A percentile compares a stretch with the other conserved stretches of the same genome.
phyloP scores from a whole-genome alignment of 129 eudicot genomes.

The Artemisia annua region DNA sequence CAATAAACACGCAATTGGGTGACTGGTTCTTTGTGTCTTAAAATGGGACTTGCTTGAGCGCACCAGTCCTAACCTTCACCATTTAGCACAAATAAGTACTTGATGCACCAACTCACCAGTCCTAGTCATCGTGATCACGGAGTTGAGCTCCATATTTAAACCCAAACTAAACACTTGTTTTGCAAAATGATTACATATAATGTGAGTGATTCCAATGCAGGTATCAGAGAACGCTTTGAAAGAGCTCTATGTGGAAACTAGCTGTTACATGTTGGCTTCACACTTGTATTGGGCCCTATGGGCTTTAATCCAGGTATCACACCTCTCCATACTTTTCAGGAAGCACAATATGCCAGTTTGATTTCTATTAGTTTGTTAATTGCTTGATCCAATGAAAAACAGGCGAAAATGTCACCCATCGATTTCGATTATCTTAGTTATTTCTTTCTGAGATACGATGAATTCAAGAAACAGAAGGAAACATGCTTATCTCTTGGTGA shows the following conservation, averaged over 20 bases:
- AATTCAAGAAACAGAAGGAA: constrained; percentile 78
- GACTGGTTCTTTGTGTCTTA: no score
- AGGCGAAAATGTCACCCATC: constrained; percentile 96
- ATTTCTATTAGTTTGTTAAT: background rate
- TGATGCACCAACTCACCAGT: no score
- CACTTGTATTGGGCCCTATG: constrained; percentile 96
- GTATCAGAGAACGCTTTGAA: constrained; percentile 63
- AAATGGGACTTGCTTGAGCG: no score
- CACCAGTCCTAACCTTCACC: no score
- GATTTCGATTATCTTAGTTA: constrained; percentile 89
- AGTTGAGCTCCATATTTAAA: no score
- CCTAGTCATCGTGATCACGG: no score
- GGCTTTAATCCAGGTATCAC: constrained; percentile 91
- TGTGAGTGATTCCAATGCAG: constrained; percentile 25
- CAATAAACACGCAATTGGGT: no score
- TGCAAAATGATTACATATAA: constrained; percentile 1
- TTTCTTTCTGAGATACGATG: constrained; percentile 81
- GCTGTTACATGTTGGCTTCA: constrained; percentile 78
- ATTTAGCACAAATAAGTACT: no score
- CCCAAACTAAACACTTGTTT: background rate
- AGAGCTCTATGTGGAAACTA: constrained; percentile 72
- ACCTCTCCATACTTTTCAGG: background rate
- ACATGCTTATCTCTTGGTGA: constrained; percentile 40
- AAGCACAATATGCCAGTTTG: background rate
- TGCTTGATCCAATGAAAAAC: constrained; percentile 15